Conservation (phyloP, 495 filamentous ascomycete genomes). For the Cercophora sp. region DNA sequence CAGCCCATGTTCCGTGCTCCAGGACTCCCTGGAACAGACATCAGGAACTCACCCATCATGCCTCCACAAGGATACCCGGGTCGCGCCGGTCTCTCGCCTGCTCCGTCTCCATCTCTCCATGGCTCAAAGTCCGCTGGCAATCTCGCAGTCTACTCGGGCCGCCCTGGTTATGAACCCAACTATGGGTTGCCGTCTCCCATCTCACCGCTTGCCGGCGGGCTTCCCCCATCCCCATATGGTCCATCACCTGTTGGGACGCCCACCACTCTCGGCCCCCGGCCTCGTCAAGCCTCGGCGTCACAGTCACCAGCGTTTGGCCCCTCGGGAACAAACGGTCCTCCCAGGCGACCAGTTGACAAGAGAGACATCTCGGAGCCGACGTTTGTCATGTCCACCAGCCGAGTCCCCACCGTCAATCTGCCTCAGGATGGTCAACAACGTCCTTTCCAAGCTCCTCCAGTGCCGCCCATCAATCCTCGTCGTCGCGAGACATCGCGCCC, state of each 20-base stretch:
- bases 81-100: slow-evolving; percentile 25
- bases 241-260: slow-evolving; percentile 27
- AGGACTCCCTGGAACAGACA: slow-evolving; percentile 40
- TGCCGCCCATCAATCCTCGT: slow-evolving; percentile 69
- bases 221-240: slow-evolving; percentile 26
- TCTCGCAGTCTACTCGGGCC: slow-evolving; percentile 27
- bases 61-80: slow-evolving; percentile 45
- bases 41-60: slow-evolving; percentile 43
- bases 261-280: slow-evolving; percentile 21
- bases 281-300: slow-evolving; percentile 37
- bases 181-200: slow-evolving; percentile 45
- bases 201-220: slow-evolving; percentile 31
- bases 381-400: slow-evolving; percentile 72
- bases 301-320: slow-evolving; percentile 39
- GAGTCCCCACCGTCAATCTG: slow-evolving; percentile 62
- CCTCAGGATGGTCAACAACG: slow-evolving; percentile 39
- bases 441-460: slow-evolving; percentile 44
- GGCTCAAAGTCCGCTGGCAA: slow-evolving; percentile 28
- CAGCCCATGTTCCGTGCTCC: slow-evolving; percentile 39
- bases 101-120: slow-evolving; percentile 24
- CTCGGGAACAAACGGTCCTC: slow-evolving; percentile 25
- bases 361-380: slow-evolving; percentile 78
- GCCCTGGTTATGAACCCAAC: slow-evolving; percentile 26
- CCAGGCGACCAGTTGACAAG: slow-evolving; percentile 68
- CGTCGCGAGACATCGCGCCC: slow-evolving; percentile 56